Conservation (phyloP, 2,329 filamentous ascomycete genomes). For the Claviceps digitariae region DNA sequence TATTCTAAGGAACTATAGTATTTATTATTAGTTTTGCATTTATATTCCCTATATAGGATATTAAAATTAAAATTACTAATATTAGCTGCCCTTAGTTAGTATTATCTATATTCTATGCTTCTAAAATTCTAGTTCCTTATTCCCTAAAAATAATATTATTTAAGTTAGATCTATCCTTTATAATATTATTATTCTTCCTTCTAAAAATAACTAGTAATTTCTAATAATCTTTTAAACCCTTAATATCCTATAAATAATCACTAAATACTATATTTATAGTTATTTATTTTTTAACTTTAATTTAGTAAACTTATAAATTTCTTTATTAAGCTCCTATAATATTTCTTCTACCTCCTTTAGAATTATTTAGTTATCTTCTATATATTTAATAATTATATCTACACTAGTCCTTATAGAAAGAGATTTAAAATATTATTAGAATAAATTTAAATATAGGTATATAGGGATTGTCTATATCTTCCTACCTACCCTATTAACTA, state of each 20-base stretch:
- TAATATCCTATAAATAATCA: background rate
- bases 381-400: background rate
- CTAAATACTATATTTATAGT: too few relatives aligned
- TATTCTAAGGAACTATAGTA: too few relatives aligned
- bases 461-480: background rate
- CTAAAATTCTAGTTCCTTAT: too few relatives aligned
- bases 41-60: too few relatives aligned
- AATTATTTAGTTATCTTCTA: background rate
- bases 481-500: background rate
- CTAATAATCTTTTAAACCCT: background rate
- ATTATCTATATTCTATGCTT: too few relatives aligned
- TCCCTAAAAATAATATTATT: too few relatives aligned
- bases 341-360: background rate
- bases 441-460: background rate
- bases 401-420: background rate
- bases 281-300: too few relatives aligned
- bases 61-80: too few relatives aligned
- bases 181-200: too few relatives aligned
- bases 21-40: too few relatives aligned
- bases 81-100: too few relatives aligned
- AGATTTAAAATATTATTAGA: background rate
- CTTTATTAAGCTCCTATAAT: background rate
- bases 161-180: too few relatives aligned
- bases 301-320: background rate
- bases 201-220: background rate